A percentile compares a stretch with the other conserved stretches of the same genome.
Conservation (phyloP, 371 early-diverging fungal species). For the Zychaea mexicana region DNA sequence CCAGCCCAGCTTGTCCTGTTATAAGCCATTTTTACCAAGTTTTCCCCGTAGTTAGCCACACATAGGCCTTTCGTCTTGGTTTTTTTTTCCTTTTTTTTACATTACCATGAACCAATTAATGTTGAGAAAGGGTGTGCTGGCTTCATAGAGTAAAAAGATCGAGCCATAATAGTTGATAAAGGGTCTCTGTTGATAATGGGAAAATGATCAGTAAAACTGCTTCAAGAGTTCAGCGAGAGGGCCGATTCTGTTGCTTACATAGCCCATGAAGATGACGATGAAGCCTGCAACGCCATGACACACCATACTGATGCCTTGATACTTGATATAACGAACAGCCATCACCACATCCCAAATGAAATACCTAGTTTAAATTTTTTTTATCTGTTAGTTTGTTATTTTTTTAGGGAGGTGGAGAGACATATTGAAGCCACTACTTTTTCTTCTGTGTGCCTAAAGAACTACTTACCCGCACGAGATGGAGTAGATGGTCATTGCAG, state of each 20-base stretch:
- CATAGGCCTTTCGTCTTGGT: not conserved
- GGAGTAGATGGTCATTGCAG: conserved; percentile 77
- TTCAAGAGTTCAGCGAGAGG: not conserved
- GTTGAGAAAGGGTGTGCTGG: conserved; percentile 91
- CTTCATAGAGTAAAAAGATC: conserved; percentile 88
- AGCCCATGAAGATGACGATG: conserved; percentile 72
- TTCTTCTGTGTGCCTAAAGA: too few relatives aligned
- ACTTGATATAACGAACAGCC: conserved; percentile 67
- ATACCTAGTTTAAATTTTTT: conserved; percentile 58
- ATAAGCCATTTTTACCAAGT: too few relatives aligned
- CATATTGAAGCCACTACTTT: too few relatives aligned
- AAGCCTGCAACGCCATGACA: conserved; percentile 84
- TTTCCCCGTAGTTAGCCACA: not conserved
- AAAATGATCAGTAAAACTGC: not conserved
- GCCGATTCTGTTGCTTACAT: conserved; percentile 49
- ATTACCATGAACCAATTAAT: conserved; percentile 87
- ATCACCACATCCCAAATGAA: conserved; percentile 90
- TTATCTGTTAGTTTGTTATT: not conserved
- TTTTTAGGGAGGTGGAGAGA: not conserved
- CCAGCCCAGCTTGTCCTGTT: conserved; percentile 76
- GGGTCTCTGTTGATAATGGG: conserved; percentile 66
- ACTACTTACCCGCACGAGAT: conserved; percentile 77
- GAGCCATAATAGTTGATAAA: conserved; percentile 88
- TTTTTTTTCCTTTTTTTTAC: not conserved
- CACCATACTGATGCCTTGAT: conserved; percentile 81